These are phyloP conservation scores for Mycotypha africana DNA, from an alignment of 371 early-diverging fungal genomes.

Conservation along the genomic window DNA sequence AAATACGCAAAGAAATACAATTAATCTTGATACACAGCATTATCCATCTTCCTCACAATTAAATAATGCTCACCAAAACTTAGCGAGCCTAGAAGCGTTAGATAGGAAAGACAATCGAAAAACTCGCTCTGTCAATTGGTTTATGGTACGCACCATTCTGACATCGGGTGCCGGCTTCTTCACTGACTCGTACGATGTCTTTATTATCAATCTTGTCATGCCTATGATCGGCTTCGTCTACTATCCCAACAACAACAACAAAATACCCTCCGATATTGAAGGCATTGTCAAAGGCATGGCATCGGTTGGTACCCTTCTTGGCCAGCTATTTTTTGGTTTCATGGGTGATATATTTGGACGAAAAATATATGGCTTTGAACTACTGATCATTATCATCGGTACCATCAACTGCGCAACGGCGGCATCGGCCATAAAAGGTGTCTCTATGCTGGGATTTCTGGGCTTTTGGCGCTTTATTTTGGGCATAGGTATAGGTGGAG, in stretches of 20 bases:
- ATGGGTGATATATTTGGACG: conserved; percentile 78
- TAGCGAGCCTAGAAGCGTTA: background rate
- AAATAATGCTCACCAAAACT: background rate
- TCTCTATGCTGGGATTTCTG: conserved; percentile 23
- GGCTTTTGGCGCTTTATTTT: conserved; percentile 75
- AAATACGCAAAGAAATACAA: too few species aligned
- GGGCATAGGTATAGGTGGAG: conserved; percentile 81
- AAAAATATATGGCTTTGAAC: conserved; percentile 83
- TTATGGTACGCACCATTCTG: conserved; percentile 74
- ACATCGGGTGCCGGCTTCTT: conserved; percentile 84
- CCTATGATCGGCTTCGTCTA: conserved; percentile 73
- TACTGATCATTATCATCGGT: conserved; percentile 71
- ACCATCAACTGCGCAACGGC: conserved; percentile 58
- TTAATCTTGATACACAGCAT: too few species aligned
- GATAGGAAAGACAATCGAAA: conserved; percentile 6
- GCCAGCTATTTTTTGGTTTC: conserved; percentile 76
- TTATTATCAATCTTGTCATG: conserved; percentile 73
- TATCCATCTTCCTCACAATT: background rate
- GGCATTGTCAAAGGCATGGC: conserved; percentile 70
- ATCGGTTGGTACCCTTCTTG: conserved; percentile 71
- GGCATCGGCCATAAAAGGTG: conserved; percentile 31
- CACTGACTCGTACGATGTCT: conserved; percentile 85
- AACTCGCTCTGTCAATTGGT: conserved; percentile 70
- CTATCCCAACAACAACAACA: conserved; percentile 35
- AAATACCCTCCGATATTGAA: conserved; percentile 53